Conservation (phyloP, 768 basidiomycete species). For the Mycena olivaceomarginata region DNA sequence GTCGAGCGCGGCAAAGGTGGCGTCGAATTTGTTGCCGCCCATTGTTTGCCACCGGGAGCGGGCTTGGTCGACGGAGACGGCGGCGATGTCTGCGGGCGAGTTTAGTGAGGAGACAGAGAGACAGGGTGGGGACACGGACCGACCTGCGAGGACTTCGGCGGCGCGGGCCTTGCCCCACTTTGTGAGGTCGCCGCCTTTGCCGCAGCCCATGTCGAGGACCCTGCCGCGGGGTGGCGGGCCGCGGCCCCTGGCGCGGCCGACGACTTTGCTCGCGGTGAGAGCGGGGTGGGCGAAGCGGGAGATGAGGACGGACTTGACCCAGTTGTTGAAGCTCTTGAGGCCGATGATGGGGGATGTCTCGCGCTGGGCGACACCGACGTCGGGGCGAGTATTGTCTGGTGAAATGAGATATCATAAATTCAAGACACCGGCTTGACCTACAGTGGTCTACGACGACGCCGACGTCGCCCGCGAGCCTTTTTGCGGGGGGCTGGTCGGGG, state of each 20-base stretch:
- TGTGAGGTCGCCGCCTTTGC: conserved; percentile 98
- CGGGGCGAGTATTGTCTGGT: conserved; percentile 94
- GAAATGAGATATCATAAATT: conserved; percentile 3
- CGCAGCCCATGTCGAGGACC: conserved; percentile 97
- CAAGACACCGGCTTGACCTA: conserved; percentile 59
- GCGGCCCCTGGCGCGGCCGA: conserved; percentile 53
- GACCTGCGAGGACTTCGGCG: conserved; percentile 84
- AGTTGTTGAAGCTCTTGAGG: conserved; percentile 98
- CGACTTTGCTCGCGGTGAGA: conserved; percentile 63
- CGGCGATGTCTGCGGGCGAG: conserved; percentile 84
- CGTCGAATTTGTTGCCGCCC: conserved; percentile 78
- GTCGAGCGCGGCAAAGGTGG: conserved; percentile 90
- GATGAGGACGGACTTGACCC: conserved; percentile 98
- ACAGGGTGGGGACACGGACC: conserved; percentile 65
- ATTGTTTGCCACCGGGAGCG: conserved; percentile 77
- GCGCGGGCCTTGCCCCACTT: conserved; percentile 96
- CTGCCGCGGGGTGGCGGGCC: conserved; percentile 69
- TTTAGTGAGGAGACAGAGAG: not conserved
- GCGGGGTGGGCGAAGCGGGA: conserved; percentile 90
- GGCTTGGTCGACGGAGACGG: conserved; percentile 93
- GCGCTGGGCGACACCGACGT: conserved; percentile 91
- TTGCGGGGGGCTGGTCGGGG: conserved; percentile 61
- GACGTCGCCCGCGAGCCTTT: conserved; percentile 81
- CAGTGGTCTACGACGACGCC: conserved; percentile 88
- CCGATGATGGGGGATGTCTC: conserved; percentile 96